These are phyloP conservation scores for Rhizoclosmatium hyalinum DNA, from an alignment of 371 early-diverging fungal species.

Conservation along the genomic window DNA sequence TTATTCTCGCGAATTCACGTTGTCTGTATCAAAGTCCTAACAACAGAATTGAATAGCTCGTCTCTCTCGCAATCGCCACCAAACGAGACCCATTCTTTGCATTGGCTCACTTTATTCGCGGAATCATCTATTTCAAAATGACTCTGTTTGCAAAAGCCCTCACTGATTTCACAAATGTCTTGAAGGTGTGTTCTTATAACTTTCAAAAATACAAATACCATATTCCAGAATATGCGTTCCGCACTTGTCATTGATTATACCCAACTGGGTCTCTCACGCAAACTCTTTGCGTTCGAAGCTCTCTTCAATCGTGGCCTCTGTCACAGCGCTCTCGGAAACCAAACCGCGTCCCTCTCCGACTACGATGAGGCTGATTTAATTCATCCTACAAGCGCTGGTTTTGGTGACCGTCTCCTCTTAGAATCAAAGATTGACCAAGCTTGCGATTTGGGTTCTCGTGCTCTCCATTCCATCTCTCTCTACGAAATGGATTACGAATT, in stretches of 20 bases:
- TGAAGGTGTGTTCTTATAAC: constrained; percentile 35
- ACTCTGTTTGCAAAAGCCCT: constrained; percentile 70
- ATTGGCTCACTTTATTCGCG: constrained; percentile 91
- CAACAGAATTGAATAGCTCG: constrained; percentile 46
- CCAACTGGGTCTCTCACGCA: constrained; percentile 89
- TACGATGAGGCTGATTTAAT: constrained; percentile 68
- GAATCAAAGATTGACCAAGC: constrained; percentile 42
- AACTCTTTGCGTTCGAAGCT: constrained; percentile 87
- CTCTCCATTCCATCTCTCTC: constrained; percentile 34
- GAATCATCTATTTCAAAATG: constrained; percentile 78
- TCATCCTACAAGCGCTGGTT: not conserved
- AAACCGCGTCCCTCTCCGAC: constrained; percentile 77
- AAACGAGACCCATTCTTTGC: constrained; percentile 86
- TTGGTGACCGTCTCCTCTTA: constrained; percentile 2
- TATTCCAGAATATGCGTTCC: constrained; percentile 69
- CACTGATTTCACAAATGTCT: constrained; percentile 71
- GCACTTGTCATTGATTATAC: constrained; percentile 92
- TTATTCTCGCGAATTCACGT: not conserved
- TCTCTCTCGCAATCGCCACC: constrained; percentile 76
- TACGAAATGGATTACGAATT: constrained; percentile 32
- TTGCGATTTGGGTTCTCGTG: constrained; percentile 37
- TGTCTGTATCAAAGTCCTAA: not conserved
- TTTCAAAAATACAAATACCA: not conserved
- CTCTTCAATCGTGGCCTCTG: constrained; percentile 90
- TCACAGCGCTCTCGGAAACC: constrained; percentile 76